Percentiles rank a stretch among this genome's conserved stretches.
Evolutionary conservation across 2,329 filamentous ascomycete species (phyloP).

Genomic region (Aspergillus brunneoviolaceus): DNA sequence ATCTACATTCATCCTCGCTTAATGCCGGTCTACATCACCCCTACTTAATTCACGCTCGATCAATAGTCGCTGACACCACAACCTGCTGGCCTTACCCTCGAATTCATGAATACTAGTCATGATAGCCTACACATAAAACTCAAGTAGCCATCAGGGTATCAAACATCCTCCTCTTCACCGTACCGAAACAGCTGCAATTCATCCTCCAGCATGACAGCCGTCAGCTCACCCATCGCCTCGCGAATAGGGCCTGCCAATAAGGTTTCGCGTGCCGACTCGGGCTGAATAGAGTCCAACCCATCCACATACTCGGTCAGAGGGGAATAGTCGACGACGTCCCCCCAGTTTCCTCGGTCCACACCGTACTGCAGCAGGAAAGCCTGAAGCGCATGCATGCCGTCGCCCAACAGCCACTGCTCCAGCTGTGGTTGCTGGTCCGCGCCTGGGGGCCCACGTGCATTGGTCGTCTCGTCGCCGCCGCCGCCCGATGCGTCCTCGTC

Average conservation of each 20-base stretch:
- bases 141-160: conserved; percentile 7
- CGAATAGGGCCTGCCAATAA: conserved; percentile 34
- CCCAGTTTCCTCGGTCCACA: conserved; percentile 45
- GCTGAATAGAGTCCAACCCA: conserved; percentile 28
- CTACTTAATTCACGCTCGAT: no score
- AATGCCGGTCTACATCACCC: no score
- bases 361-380: conserved; percentile 40
- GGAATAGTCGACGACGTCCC: conserved; percentile 34
- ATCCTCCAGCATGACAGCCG: conserved; percentile 37
- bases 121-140: not conserved
- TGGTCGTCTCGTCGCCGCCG: conserved; percentile 17
- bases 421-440: conserved; percentile 30
- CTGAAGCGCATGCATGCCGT: conserved; percentile 36
- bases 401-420: conserved; percentile 34
- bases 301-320: conserved; percentile 39
- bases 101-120: not conserved
- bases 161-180: conserved; percentile 22
- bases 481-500: conserved; percentile 11
- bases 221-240: conserved; percentile 36
- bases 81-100: not conserved
- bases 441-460: conserved; percentile 22
- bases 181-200: conserved; percentile 36
- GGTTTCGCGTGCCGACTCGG: conserved; percentile 25
- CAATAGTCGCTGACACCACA: not conserved
- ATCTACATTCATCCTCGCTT: no score